These are phyloP conservation scores for Paraglomus brasilianum DNA, from an alignment of 192 early-diverging fungal genomes.

Conservation along the genomic window DNA sequence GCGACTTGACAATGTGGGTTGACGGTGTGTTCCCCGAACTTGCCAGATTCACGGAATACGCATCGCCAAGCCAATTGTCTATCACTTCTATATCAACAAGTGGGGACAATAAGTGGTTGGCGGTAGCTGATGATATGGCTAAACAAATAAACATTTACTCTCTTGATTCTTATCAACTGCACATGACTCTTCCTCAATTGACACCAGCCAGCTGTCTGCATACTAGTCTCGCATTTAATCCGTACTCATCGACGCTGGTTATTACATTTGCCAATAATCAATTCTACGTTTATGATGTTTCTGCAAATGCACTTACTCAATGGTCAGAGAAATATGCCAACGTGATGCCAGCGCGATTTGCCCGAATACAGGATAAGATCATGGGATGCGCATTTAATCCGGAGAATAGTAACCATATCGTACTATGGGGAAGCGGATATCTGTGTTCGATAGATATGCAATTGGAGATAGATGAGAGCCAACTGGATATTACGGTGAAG, in stretches of 20 bases:
- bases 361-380: slow-evolving; percentile 65
- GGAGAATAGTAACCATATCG: slow-evolving; percentile 57
- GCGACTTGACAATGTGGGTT: slow-evolving; percentile 59
- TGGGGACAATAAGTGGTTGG: slow-evolving; percentile 77
- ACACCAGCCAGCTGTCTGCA: slow-evolving; percentile 44
- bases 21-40: slow-evolving; percentile 36
- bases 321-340: slow-evolving; percentile 80
- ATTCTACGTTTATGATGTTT: slow-evolving; percentile 79
- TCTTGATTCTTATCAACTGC: slow-evolving; percentile 46
- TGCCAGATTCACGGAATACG: slow-evolving; percentile 44
- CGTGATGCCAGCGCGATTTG: slow-evolving; percentile 64
- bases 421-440: slow-evolving; percentile 69
- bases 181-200: slow-evolving; percentile 62
- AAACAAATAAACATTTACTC: too few species aligned
- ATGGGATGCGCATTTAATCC: slow-evolving; percentile 73
- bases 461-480: slow-evolving; percentile 49
- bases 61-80: slow-evolving; percentile 47
- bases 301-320: slow-evolving; percentile 62
- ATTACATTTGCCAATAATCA: slow-evolving; percentile 65
- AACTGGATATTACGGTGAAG: slow-evolving; percentile 29
- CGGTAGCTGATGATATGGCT: slow-evolving; percentile 69
- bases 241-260: slow-evolving; percentile 53
- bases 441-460: slow-evolving; percentile 75
- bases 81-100: slow-evolving; percentile 75
- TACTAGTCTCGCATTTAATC: slow-evolving; percentile 68